These are phyloP conservation scores for Mortierella sp. DNA, from an alignment of 371 early-diverging fungal genomes.

Conservation along the genomic window DNA sequence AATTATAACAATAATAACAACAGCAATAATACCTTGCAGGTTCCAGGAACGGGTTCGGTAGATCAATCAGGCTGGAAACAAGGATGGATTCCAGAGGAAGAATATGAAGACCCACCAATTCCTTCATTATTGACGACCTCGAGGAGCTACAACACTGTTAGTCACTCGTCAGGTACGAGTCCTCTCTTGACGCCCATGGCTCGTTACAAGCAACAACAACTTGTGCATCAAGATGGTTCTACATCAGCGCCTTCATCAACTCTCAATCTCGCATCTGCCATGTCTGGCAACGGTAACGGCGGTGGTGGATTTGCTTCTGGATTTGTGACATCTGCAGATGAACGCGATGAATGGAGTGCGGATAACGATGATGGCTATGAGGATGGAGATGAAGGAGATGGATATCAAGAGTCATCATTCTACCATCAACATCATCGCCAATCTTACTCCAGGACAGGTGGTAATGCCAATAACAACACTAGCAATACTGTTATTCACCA, in stretches of 20 bases:
- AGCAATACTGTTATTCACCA: constrained; percentile 20
- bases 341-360: constrained; percentile 49
- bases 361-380: constrained; percentile 25
- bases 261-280: constrained; percentile 20
- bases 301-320: constrained; percentile 5
- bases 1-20: constrained; percentile 17
- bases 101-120: constrained; percentile 27
- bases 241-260: constrained; percentile 43
- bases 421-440: constrained; percentile 9
- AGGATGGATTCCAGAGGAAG: constrained; percentile 52
- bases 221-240: constrained; percentile 32
- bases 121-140: constrained; percentile 40
- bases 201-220: constrained; percentile 39
- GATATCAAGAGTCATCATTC: constrained; percentile 13
- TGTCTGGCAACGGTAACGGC: neutral
- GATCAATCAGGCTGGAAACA: constrained; percentile 43
- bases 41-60: constrained; percentile 14
- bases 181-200: constrained; percentile 45
- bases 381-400: constrained; percentile 51
- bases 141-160: constrained; percentile 26
- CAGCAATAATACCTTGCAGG: constrained; percentile 34
- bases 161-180: constrained; percentile 11
- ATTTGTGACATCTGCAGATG: constrained; percentile 39
- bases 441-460: neutral
- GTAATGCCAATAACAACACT: neutral